Evolutionary conservation across 257 asterid species (phyloP), one percentile per base, ranked within the genome.

Genomic region (Orobanche coerulescens): DNA sequence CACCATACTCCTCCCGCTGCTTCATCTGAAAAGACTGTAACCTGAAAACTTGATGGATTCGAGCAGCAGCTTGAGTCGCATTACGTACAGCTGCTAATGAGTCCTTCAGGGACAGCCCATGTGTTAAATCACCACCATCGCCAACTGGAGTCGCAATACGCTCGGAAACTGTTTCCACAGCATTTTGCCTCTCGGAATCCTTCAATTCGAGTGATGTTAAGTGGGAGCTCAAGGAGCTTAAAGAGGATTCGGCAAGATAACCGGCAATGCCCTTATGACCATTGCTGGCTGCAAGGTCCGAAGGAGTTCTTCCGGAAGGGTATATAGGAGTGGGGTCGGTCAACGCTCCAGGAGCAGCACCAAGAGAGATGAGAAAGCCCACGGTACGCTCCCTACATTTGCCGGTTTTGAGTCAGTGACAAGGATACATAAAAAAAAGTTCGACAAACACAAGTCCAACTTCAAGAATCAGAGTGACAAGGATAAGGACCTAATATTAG

Each of bases 31-130:
- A 90, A 0, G 97, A 90, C 77, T 85, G 94, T 65, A 79, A 79
- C 69, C 97, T 77, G 69, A 76, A 87, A 59, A 85, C 95, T 75
- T 90, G 90, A 74, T 81, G 89, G 61, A 90, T 87, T 67, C 91
- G 97, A 70, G 96, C 96, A 52, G 96, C 96, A 62, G 96, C 95
- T 80, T 85, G 97, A 65, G 96, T 85, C 36, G 97, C 97, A 78
- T 90, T 90, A 57, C 96, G 91, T 40, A 90, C 81, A 39, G 97
- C 97, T 42, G 89, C 97, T 65, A 90, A 70, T 4, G 96, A 85
- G 75, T 90, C 96, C 78, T 87, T 87, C 74, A 87, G 22, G 43
- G 94, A 85, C 39, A 79, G 80, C 50, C 88, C 93, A 54, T 80
- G 82, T 36, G 81, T 78, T 39, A 80, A 71, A 68, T 85, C 95